Base-by-base conservation (phyloP, 129 eudicot species). In the Artemisia argyi region DNA sequence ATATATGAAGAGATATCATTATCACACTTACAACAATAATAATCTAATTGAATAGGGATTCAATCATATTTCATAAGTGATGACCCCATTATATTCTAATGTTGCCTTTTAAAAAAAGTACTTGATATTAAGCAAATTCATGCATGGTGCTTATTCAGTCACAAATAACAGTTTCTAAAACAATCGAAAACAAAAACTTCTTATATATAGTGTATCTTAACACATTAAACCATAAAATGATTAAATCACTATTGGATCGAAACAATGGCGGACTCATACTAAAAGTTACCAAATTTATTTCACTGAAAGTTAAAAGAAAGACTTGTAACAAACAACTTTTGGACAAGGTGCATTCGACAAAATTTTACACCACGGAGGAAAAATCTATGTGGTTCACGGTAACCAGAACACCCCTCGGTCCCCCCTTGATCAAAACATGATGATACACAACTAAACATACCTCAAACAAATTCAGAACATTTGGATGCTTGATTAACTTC, bases 401-500 rank as follows among this genome's bases (percentile, higher is more conserved):
- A 35, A 4, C 32, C 32, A 4, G 16, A 1, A 54, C 20, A n/a
- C 59, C 59, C 16, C 22, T 17, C 59, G 18, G 6, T 5, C 22
- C 2, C 10, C 18, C 24, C 16, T 54, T 6, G 22, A 16, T 53
- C 19, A 53, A 53, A n/a, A 10, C 19, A 54, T 11, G 10, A 7
- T 54, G 2, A 18, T 49, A 14, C 3, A 48, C 32, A 16, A 32
- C 16, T n/a, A 52, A 2, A 32, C 39, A 20, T 79, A 75, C 90
- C 97, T 92, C 98, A 64, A 72, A 62, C 66, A 92, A 81, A 59
- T 82, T 86, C 10, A 92, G 68, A 53, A 89, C 98, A 75, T 92
- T 86, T 0, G 98, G 98, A 74, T 92, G 98, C 77, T 89, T 86
- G 85, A 89, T 89, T 68, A 85, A 61, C 89, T 92, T 92, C 98